phyloP scores from a whole-genome alignment of 352 stramenopile species.

The Phytopythium chamaehyphon region DNA sequence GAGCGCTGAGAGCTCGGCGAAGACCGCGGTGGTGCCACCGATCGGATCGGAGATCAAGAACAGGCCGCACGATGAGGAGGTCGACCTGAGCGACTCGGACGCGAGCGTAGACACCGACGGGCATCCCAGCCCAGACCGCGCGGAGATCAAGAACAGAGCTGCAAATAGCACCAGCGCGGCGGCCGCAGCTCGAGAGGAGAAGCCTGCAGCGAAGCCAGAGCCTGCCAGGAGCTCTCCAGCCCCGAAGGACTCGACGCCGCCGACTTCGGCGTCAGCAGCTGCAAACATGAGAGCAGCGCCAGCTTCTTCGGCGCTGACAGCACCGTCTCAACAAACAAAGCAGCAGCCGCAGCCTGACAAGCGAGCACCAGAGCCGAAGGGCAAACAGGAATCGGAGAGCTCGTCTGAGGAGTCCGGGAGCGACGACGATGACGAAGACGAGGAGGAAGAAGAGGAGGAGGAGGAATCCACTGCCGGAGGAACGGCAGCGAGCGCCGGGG shows the following conservation, averaged over 20 bases:
- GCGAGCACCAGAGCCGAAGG: slow-evolving; percentile 44
- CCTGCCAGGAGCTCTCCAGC: slow-evolving; percentile 1
- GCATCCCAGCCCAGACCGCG: slow-evolving; percentile 51
- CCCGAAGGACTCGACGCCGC: slow-evolving; percentile 3
- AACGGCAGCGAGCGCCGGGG: slow-evolving; percentile 2
- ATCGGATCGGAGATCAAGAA: slow-evolving; percentile 67
- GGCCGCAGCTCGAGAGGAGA: slow-evolving; percentile 9
- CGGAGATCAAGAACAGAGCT: slow-evolving; percentile 25
- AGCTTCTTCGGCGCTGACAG: slow-evolving; percentile 9
- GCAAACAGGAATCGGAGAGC: slow-evolving; percentile 56
- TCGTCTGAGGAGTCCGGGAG: slow-evolving; percentile 65
- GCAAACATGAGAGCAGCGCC: background rate
- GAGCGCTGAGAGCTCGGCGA: slow-evolving; percentile 4
- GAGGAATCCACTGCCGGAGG: slow-evolving; percentile 22
- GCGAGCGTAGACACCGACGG: slow-evolving; percentile 83
- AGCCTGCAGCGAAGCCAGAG: background rate
- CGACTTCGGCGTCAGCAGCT: background rate
- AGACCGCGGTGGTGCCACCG: slow-evolving; percentile 1
- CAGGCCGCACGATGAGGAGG: slow-evolving; percentile 82
- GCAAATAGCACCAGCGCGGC: background rate
- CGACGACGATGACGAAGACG: slow-evolving; percentile 63
- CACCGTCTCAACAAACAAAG: slow-evolving; percentile 15
- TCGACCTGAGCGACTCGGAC: slow-evolving; percentile 83
- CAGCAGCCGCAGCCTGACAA: slow-evolving; percentile 20
- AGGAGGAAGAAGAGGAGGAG: slow-evolving; percentile 58